A percentile compares a stretch with the other conserved stretches of the same genome.
These are phyloP conservation scores for Globisporangium polare DNA, from an alignment of 352 stramenopile species.

Conservation along the genomic window DNA sequence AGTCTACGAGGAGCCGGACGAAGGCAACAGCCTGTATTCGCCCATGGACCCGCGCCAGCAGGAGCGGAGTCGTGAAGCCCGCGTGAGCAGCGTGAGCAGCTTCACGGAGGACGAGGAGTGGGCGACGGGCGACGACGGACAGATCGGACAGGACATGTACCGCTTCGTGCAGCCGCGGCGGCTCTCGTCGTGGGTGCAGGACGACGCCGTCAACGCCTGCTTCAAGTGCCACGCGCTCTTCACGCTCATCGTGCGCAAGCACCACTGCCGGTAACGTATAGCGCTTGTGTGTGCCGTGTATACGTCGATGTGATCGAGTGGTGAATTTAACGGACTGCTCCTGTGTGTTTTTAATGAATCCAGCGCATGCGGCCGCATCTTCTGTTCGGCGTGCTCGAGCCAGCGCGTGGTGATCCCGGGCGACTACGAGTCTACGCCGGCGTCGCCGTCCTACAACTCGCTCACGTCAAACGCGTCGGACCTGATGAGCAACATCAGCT, in stretches of 20 bases:
- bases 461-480: conserved; percentile 71
- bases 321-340: background rate
- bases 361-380: conserved; percentile 76
- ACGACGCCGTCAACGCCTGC: conserved; percentile 81
- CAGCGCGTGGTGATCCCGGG: conserved; percentile 78
- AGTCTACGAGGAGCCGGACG: conserved; percentile 37
- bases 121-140: conserved; percentile 40
- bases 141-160: conserved; percentile 69
- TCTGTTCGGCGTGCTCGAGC: conserved; percentile 74
- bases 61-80: conserved; percentile 13
- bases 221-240: conserved; percentile 85
- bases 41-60: conserved; percentile 9
- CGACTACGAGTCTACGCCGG: conserved; percentile 74
- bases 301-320: no score
- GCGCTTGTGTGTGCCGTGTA: background rate
- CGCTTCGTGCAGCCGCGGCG: conserved; percentile 76
- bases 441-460: conserved; percentile 54
- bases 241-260: conserved; percentile 74
- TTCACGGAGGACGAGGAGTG: conserved; percentile 62
- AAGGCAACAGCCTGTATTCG: conserved; percentile 15
- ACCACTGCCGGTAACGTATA: conserved; percentile 62
- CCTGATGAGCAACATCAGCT: conserved; percentile 78
- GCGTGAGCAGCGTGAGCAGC: conserved; percentile 24
- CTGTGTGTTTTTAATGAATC: background rate
- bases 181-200: conserved; percentile 81